A percentile compares a stretch with the other conserved stretches of the same genome.
Evolutionary conservation across 441 rosid genomes (phyloP).

Genomic region (Croton laevigatus): DNA sequence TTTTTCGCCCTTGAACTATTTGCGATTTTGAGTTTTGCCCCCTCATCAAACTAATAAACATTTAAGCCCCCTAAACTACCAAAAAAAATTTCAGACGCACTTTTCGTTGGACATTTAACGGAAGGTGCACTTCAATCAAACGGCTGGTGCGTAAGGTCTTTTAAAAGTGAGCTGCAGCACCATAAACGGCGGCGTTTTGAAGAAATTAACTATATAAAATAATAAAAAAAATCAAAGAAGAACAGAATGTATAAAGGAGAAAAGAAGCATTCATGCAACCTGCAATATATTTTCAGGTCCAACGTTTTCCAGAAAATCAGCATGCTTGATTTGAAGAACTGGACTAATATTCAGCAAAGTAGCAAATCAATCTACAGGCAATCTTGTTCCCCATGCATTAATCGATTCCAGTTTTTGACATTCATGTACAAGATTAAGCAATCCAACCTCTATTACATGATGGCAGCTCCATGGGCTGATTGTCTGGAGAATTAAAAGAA

Average conservation of each 20-base stretch:
- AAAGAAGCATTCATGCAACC: slow-evolving; percentile 30
- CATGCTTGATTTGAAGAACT: slow-evolving; percentile 70
- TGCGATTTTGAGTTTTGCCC: too few species aligned
- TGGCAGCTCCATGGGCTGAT: slow-evolving; percentile 88
- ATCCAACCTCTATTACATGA: slow-evolving; percentile 72
- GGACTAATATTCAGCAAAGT: slow-evolving; percentile 62
- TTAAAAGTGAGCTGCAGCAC: too few species aligned
- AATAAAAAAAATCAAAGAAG: neutral
- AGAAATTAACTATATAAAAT: slow-evolving; percentile 3
- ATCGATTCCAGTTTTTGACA: slow-evolving; percentile 71
- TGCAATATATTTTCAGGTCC: slow-evolving; percentile 36
- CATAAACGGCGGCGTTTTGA: too few species aligned
- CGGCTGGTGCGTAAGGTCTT: too few species aligned
- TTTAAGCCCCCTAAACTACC: too few species aligned
- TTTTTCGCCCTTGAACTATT: too few species aligned
- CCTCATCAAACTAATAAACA: too few species aligned
- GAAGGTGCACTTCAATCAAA: too few species aligned
- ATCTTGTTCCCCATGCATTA: slow-evolving; percentile 81
- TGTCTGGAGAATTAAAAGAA: slow-evolving; percentile 35
- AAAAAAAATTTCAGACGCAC: too few species aligned
- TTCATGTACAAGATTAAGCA: slow-evolving; percentile 56
- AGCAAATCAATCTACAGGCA: slow-evolving; percentile 62
- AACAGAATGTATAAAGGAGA: neutral
- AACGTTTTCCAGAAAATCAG: slow-evolving; percentile 32
- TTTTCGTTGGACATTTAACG: too few species aligned